A percentile compares a stretch with the other conserved stretches of the same genome.
phyloP scores from a whole-genome alignment of 225 moss, liverwort and hornwort genomes.

The Asterella californica region DNA sequence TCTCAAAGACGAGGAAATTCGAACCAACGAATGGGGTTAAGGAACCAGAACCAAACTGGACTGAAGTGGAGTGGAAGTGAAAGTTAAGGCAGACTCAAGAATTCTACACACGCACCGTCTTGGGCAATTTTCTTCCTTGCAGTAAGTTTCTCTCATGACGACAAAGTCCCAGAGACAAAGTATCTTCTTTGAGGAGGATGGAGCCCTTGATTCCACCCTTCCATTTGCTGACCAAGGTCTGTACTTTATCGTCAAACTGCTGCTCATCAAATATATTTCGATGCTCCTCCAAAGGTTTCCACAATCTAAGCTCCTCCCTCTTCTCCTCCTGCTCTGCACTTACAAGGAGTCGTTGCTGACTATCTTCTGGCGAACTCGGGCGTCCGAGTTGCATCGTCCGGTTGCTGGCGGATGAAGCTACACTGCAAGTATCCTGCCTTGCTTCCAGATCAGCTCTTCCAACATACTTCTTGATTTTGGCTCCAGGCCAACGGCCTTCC shows the following conservation, averaged over 20 bases:
- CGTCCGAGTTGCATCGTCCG: conserved; percentile 32
- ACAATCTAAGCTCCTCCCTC: conserved; percentile 33
- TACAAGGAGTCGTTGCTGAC: conserved; percentile 9
- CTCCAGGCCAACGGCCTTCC: conserved; percentile 34
- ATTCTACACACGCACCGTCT: not conserved
- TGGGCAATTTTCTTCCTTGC: not conserved
- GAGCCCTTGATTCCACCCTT: conserved; percentile 36
- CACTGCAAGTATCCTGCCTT: not conserved
- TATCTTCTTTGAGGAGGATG: not conserved
- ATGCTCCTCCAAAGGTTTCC: conserved; percentile 41
- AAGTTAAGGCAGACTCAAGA: not conserved
- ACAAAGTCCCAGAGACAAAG: not conserved
- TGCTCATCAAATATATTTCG: conserved; percentile 42
- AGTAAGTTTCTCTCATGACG: conserved; percentile 4
- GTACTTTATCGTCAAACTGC: conserved; percentile 43
- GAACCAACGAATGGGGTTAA: not conserved
- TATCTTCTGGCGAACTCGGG: conserved; percentile 28
- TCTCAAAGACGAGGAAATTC: not conserved
- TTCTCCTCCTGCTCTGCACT: conserved; percentile 12
- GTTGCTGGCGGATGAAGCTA: not conserved
- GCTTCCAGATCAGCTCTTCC: conserved; percentile 2
- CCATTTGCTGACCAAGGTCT: conserved; percentile 38
- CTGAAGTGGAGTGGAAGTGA: not conserved
- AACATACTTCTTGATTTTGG: conserved; percentile 26
- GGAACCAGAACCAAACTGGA: not conserved